Base-by-base conservation (phyloP, 73 alveolate genomes). In the Stentor coeruleus region DNA sequence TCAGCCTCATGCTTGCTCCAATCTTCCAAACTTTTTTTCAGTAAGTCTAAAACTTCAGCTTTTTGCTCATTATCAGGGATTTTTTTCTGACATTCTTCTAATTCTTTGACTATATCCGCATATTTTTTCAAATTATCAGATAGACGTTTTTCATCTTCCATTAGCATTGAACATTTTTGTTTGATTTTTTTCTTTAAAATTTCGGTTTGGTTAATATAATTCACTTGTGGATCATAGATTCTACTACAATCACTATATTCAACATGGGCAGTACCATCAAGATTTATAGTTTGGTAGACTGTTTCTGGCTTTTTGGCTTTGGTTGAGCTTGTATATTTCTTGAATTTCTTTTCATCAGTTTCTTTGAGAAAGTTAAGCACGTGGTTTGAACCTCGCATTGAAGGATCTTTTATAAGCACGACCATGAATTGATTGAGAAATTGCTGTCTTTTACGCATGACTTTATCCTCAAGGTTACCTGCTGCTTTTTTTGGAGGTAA, bases 381-480 rank as follows among this genome's bases (percentile, higher is more conserved):
- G 14, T 37, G 14, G 3, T 37, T 20, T 0, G 42, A 26, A 1
- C 40, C n/a, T 20, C 36, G 79, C 40, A 66, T 20, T 20, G 33
- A 14, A 28, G 79, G 79, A 2, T 66, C 37, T 20, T 20, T 20
- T 66, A 33, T 66, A 66, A 66, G 79, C 20, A 31, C n/a, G 36
- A 20, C 37, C 79, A 66, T 66, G 79, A 20, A 66, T 1, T 31
- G 79, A 20, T 66, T 20, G 14, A 66, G 79, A 31, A 66, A 66
- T 1, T 31, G 79, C 2, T 66, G 79, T 0, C 79, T 37, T 2
- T 66, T 66, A 11, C 11, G 36, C 1, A 66, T 66, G 36, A 40
- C 33, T 31, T 20, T 66, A 15, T 66, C 79, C 33, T 66, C 79
- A 14, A 31, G n/a, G 41, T 66, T 66, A 1, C 79, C 79, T 1